Conservation (phyloP, 805 yeast genomes). For the Saccharomycopsis javanensis region DNA sequence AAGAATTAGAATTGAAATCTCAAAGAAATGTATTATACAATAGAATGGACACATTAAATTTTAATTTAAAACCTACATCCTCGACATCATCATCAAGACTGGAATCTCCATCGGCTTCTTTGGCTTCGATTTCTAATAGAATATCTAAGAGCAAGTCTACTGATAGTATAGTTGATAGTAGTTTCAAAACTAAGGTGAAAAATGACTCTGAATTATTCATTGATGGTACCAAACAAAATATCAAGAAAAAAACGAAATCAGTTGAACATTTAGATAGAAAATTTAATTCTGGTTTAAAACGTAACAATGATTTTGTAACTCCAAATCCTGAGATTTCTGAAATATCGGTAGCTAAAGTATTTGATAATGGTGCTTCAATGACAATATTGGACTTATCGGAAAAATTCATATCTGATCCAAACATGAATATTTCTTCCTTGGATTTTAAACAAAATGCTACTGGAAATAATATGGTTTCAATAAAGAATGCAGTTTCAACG, state of each 20-base stretch:
- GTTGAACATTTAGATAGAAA: neutral
- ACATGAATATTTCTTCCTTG: neutral
- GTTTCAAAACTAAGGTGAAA: neutral
- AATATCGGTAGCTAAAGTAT: neutral
- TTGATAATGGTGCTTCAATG: constrained; percentile 1
- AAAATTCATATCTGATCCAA: neutral
- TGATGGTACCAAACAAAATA: neutral
- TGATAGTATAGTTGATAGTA: neutral
- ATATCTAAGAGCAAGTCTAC: neutral
- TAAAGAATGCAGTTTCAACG: neutral
- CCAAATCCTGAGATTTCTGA: neutral
- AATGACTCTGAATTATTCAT: neutral
- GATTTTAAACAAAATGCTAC: neutral
- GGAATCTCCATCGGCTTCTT: neutral
- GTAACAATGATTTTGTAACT: neutral
- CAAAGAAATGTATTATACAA: constrained; percentile 9
- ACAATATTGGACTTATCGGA: neutral
- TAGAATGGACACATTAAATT: constrained; percentile 17
- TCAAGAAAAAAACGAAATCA: neutral
- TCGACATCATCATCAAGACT: neutral
- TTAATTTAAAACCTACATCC: neutral
- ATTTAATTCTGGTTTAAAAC: neutral
- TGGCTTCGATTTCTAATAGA: neutral
- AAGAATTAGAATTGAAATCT: constrained; percentile 21
- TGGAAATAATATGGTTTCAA: too few species aligned